Evolutionary conservation across 2,329 filamentous ascomycete species (phyloP).

Genomic region (Aureobasidium sp.): DNA sequence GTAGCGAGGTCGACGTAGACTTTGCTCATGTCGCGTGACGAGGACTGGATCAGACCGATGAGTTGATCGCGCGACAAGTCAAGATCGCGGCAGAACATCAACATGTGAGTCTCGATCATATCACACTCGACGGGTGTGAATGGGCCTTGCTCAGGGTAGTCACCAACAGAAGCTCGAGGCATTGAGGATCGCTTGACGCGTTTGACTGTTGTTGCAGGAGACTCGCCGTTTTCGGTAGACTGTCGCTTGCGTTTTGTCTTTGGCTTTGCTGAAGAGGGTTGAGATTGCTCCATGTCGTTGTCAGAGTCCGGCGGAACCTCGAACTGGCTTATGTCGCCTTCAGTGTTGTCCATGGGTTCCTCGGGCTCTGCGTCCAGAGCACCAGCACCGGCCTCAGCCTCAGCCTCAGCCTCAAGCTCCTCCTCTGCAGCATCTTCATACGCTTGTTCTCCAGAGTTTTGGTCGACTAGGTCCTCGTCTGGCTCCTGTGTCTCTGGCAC

Average conservation of each 20-base stretch:
- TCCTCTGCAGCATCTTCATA: neutral
- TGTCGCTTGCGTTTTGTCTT: conserved; percentile 14
- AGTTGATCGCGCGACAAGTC: neutral
- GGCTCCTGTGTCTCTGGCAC: conserved; percentile 15
- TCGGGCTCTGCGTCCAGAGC: conserved; percentile 1
- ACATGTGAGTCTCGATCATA: conserved; percentile 7
- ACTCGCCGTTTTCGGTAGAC: neutral
- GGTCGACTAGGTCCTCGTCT: neutral
- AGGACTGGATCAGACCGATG: conserved; percentile 11
- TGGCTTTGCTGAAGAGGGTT: conserved; percentile 5
- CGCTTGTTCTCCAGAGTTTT: neutral
- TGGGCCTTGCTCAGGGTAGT: conserved; percentile 2
- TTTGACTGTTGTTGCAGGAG: neutral
- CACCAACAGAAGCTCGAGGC: neutral
- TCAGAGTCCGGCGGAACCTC: conserved; percentile 7
- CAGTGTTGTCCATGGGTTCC: neutral
- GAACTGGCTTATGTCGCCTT: conserved; percentile 6
- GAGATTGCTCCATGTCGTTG: neutral
- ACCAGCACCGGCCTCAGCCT: conserved; percentile 6
- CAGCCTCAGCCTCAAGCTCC: conserved; percentile 8
- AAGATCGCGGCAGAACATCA: neutral
- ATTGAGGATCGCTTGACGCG: conserved; percentile 2
- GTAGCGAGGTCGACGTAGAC: neutral
- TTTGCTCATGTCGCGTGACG: conserved; percentile 7
- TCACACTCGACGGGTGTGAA: conserved; percentile 13